Evolutionary conservation across 306 rosid genomes (phyloP), one percentile per base, ranked within the genome.

Genomic region (Erythrophleum fordii): DNA sequence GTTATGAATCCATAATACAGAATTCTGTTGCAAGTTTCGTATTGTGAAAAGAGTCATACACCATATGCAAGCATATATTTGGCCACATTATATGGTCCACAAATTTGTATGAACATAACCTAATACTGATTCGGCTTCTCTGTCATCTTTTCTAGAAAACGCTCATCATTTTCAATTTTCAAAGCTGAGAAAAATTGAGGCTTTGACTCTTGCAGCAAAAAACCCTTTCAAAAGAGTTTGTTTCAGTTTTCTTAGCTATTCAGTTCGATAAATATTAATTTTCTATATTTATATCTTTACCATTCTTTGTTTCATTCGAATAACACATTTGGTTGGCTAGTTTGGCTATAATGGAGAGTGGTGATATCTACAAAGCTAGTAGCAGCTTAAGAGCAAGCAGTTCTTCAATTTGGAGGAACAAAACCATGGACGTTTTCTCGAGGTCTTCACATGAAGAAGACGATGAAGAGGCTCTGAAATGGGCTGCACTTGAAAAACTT

Each of bases 401-500:
- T 76, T 78, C 91, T 16, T 49, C 86, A 16, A 9, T 46, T 4
- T 86, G 97, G 92, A 88, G 83, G 80, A 71, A 79, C 77, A 75
- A 11, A 59, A 64, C 44, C n/a, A 46, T 42, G 72, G 92, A 87
- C 4, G 79, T 82, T 76, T 91, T 91, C 62, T 81, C 92, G 4
- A 77, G 84, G 75, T 85, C 90, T 49, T 72, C 69, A 3, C 58
- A 7, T 0, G 66, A 77, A 4, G 90, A 77, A 42, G 86, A 89
- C 3, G 92, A 91, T 48, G 96, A 89, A 77, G 89, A 77, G 66
- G 92, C 91, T 85, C 96, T 93, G 10, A 87, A 73, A 62, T 89
- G 96, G 96, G 90, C 92, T 59, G 92, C 90, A 1, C 80, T 93
- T 6, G 89, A 93, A 72, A 89, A 74, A 69, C 96, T 93, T 72